Base-by-base conservation (phyloP, 1,284 basidiomycete species). In the Papiliotrema terrestris region DNA sequence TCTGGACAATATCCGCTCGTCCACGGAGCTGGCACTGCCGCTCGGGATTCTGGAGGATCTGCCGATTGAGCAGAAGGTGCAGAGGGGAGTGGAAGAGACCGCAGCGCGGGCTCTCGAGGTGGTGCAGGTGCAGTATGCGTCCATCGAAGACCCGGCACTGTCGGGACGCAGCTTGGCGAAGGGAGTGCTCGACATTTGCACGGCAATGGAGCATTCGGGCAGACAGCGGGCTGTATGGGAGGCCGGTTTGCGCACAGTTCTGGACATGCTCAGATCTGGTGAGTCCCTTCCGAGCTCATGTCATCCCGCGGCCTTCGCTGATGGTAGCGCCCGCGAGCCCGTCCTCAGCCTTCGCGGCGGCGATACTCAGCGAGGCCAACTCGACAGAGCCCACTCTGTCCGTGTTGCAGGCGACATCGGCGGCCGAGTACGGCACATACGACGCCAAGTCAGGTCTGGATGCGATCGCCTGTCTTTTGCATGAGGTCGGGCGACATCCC, bases 101-200 rank as follows among this genome's bases (percentile, higher is more conserved):
- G 67, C 67, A 3, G 29, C 25, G 8, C 57, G 65, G 8, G 69
- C 68, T 0, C 32, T 71, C 13, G 72, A 74, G 37, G 66, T 63
- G 1, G 50, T 59, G 0, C 61, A 68, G 41, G 39, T 68, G 19
- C 32, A 62, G 66, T 3, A 32, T 47, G 25, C 46, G 2, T n/a
- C 19, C 14, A 19, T 35, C 22, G 14, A 13, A 41, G 8, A 44
- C 15, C 20, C 38, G 36, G 6, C 29, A 11, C 29, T 39, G 35
- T 15, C 35, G 9, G 2, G 37, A 15, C 3, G 13, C 5, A 17
- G 36, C 14, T 58, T 54, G 5, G 62, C 56, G 1, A 22, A 54
- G 13, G 51, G 44, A 1, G 46, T 66, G 0, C 26, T 44, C 2
- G 26, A 51, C 0, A 52, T 67, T 15, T 32, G 64, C 2, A 20